A percentile compares a stretch with the other conserved stretches of the same genome.
Conservation (phyloP, 306 rosid species). For the Citrullus mucosospermus region DNA sequence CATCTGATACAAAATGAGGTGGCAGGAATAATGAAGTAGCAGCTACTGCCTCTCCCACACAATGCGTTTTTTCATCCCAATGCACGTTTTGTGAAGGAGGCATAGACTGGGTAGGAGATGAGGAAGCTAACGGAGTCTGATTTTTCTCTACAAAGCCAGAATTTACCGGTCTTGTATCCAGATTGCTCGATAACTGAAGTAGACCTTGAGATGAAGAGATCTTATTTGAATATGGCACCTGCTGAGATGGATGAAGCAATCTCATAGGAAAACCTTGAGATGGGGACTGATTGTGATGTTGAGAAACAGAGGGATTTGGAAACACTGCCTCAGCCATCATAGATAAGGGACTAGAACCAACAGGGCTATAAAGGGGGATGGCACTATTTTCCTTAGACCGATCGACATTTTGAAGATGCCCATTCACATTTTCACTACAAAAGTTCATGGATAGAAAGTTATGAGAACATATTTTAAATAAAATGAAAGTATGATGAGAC, state of each 20-base stretch:
- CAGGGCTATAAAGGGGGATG: conserved; percentile 16
- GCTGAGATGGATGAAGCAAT: conserved; percentile 31
- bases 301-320: conserved; percentile 15
- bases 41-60: conserved; percentile 14
- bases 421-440: conserved; percentile 31
- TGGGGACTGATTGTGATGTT: conserved; percentile 19
- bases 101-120: conserved; percentile 15
- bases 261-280: conserved; percentile 34
- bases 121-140: conserved; percentile 17
- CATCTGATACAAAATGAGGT: conserved; percentile 25
- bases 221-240: conserved; percentile 15
- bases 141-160: conserved; percentile 21
- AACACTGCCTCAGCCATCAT: conserved; percentile 16
- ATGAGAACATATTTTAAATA: not conserved
- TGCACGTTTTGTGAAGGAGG: conserved; percentile 20
- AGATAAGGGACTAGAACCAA: conserved; percentile 18
- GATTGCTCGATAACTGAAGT: conserved; percentile 18
- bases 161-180: conserved; percentile 18
- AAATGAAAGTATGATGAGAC: not conserved
- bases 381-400: conserved; percentile 21
- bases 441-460: conserved; percentile 4
- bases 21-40: conserved; percentile 15
- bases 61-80: conserved; percentile 25
- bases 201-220: conserved; percentile 22
- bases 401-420: conserved; percentile 33